These are phyloP conservation scores for Goffeauzyma gilvescens DNA, from an alignment of 768 basidiomycete species.

Conservation along the genomic window DNA sequence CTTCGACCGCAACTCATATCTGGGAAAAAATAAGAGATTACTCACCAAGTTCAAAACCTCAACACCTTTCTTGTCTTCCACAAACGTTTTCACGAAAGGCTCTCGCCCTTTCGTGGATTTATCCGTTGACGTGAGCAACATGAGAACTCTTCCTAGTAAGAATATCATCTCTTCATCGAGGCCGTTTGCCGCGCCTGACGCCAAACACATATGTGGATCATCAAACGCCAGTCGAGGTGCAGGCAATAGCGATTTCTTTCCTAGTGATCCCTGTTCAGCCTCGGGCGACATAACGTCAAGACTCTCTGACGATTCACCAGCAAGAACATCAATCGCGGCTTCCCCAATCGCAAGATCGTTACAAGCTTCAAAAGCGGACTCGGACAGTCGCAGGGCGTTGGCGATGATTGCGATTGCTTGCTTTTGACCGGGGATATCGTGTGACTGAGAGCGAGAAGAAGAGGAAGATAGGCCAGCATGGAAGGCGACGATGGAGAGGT, in stretches of 20 bases:
- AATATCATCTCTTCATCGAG: slow-evolving; percentile 17
- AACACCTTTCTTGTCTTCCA: slow-evolving; percentile 21
- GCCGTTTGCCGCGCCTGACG: slow-evolving; percentile 1
- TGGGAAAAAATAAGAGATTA: neutral
- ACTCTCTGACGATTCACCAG: neutral
- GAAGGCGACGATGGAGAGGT: no score
- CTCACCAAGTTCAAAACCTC: slow-evolving; percentile 21
- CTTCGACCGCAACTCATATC: neutral
- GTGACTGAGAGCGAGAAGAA: no score
- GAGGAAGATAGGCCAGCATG: no score
- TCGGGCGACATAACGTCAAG: neutral
- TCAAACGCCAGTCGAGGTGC: no score
- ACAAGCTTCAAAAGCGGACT: no score
- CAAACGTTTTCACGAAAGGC: slow-evolving; percentile 20
- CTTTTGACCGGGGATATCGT: no score
- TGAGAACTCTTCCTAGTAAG: slow-evolving; percentile 18
- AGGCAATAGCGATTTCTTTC: no score
- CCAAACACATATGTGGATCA: no score
- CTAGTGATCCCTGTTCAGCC: neutral
- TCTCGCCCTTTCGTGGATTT: slow-evolving; percentile 12
- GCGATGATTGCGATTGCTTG: no score
- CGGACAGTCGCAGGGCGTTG: no score
- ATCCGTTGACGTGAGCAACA: slow-evolving; percentile 12
- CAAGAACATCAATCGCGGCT: neutral
- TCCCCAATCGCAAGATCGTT: no score